Evolutionary conservation across 768 basidiomycete genomes (phyloP).

Genomic region (Bullera alba): DNA sequence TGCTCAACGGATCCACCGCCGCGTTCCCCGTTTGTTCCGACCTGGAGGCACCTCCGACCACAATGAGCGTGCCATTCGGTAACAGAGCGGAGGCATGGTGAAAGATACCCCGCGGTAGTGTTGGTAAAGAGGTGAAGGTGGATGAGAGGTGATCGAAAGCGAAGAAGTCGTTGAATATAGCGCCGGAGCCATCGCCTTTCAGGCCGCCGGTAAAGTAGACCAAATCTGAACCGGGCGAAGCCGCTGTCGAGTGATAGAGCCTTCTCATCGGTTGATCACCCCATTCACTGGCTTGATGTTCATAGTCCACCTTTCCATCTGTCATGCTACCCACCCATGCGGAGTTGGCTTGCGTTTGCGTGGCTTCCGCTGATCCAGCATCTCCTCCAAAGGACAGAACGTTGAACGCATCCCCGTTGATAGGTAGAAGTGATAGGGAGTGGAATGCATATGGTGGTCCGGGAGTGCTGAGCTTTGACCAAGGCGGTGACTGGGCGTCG

Average conservation of each 20-base stretch:
- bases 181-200: constrained; percentile 69
- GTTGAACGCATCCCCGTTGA: constrained; percentile 25
- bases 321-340: constrained; percentile 48
- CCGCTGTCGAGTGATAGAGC: constrained; percentile 64
- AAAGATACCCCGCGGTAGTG: constrained; percentile 60
- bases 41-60: constrained; percentile 59
- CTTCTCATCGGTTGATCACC: constrained; percentile 64
- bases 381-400: constrained; percentile 70
- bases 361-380: constrained; percentile 54
- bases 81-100: constrained; percentile 70
- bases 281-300: constrained; percentile 53
- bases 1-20: constrained; percentile 55
- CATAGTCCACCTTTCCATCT: constrained; percentile 48
- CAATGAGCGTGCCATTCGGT: constrained; percentile 60
- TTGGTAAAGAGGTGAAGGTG: constrained; percentile 56
- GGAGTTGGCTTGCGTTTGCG: constrained; percentile 58
- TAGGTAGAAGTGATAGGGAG: constrained; percentile 60
- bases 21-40: constrained; percentile 48
- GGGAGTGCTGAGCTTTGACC: constrained; percentile 56
- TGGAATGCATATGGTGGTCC: constrained; percentile 72
- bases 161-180: constrained; percentile 60
- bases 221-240: constrained; percentile 49
- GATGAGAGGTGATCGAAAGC: constrained; percentile 53
- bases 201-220: constrained; percentile 73
- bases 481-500: constrained; percentile 59